Conservation (phyloP, 176 grass and related monocot genomes). For the Elaeis guineensis region DNA sequence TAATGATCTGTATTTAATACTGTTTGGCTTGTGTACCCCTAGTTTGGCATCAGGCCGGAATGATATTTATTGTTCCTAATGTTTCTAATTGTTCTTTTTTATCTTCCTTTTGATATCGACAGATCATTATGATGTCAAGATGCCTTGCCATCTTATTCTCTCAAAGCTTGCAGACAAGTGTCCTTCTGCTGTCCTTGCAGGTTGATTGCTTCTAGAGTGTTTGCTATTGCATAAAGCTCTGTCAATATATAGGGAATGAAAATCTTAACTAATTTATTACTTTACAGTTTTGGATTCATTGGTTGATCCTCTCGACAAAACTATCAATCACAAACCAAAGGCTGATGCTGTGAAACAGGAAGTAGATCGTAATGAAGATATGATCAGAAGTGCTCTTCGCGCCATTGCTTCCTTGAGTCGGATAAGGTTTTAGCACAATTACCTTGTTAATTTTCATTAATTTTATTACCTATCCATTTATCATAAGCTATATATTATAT, state of each 20-base stretch:
- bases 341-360: conserved; percentile 97
- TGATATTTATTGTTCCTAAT: neutral
- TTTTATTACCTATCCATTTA: too few species aligned
- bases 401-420: conserved; percentile 75
- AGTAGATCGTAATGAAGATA: conserved; percentile 92
- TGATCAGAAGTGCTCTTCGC: conserved; percentile 94
- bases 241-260: neutral
- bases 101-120: conserved; percentile 4
- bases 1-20: too few species aligned
- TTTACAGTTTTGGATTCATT: conserved; percentile 84
- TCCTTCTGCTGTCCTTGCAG: conserved; percentile 88
- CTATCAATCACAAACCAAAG: conserved; percentile 83
- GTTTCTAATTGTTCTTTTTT: neutral
- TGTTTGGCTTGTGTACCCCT: too few species aligned
- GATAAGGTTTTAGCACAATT: conserved; percentile 39
- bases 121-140: conserved; percentile 99
- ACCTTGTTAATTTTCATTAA: too few species aligned
- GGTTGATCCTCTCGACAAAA: conserved; percentile 88
- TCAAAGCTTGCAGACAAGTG: conserved; percentile 99
- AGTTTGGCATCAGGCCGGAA: too few species aligned
- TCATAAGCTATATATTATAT: too few species aligned
- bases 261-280: conserved; percentile 12
- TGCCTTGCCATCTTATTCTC: conserved; percentile 98
- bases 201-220: conserved; percentile 26
- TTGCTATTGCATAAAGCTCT: neutral